Evolutionary conservation across 2,329 filamentous ascomycete genomes (phyloP), one percentile per base, ranked within the genome.

Genomic region (Simplicillium sp.): DNA sequence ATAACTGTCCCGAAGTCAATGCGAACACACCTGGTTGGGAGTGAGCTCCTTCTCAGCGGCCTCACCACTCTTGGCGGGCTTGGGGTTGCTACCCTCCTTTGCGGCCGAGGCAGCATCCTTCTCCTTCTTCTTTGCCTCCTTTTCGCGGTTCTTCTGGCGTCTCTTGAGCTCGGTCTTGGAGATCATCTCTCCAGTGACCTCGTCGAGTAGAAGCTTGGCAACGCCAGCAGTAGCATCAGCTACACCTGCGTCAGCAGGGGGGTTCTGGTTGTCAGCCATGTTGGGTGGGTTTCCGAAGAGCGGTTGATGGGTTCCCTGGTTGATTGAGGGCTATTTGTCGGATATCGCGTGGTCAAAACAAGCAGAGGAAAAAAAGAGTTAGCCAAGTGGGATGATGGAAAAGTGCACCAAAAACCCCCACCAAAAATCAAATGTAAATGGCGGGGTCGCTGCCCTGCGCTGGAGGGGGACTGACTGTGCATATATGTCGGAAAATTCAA

Each of bases 91-190:
- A 48, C 72, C 83, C 72, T 84, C 86, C 63, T 87, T 81, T 38
- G 77, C 72, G 39, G 86, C 84, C 20, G 80, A 84, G 15, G 31
- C 31, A 33, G 31, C 31, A 5, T 33, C 31, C 12, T 13, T 15
- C 73, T 87, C 90, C 68, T 87, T 80, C 53, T 80, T 80, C 82
- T 94, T 96, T 69, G 88, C 84, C 46, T 94, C 88, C 65, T 77
- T 80, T 64, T 90, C 79, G 51, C 90, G 82, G 59, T 82, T 75
- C 86, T 98, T 98, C 70, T 89, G 79, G 56, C 90, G 82, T 71
- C 87, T 90, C 87, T 98, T 98, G 62, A 97, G 72, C 68, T 89
- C 83, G 13, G 80, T 78, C 80, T 89, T 89, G 68, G 84, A 89
- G 46, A 84, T 61, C 63, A 66, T 81, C 69, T 98, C 92, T 55